Percentiles rank a stretch among this genome's conserved stretches.
phyloP scores from a whole-genome alignment of 129 eudicot genomes.

The Flaveria robusta region DNA sequence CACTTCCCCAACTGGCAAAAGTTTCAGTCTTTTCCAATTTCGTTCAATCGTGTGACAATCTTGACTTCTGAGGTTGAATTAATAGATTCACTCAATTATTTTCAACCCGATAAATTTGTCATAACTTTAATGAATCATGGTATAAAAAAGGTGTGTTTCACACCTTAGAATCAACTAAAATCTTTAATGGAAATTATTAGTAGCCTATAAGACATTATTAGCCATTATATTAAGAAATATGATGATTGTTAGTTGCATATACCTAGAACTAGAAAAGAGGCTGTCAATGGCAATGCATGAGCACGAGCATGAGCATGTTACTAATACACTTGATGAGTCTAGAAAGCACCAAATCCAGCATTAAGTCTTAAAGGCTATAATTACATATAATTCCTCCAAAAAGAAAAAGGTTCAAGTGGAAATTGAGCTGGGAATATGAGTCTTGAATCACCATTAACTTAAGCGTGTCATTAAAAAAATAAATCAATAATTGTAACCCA shows the following conservation, averaged over 20 bases:
- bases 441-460: slow-evolving; percentile 28
- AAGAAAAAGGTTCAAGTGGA: slow-evolving; percentile 29
- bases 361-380: slow-evolving; percentile 31
- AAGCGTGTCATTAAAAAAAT: slow-evolving; percentile 35
- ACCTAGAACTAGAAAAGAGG: slow-evolving; percentile 22
- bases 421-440: slow-evolving; percentile 24
- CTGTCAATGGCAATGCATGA: slow-evolving; percentile 30
- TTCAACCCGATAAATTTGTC: background rate
- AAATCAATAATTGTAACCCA: slow-evolving; percentile 12
- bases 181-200: background rate
- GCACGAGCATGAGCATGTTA: slow-evolving; percentile 39
- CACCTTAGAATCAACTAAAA: background rate
- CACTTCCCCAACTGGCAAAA: background rate
- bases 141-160: too few relatives aligned
- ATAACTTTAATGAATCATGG: background rate
- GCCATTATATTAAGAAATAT: background rate
- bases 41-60: background rate
- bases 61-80: background rate
- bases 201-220: background rate
- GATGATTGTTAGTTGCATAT: background rate
- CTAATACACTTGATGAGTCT: slow-evolving; percentile 28
- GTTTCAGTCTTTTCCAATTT: background rate
- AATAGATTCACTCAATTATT: background rate
- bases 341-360: slow-evolving; percentile 41
- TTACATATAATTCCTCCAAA: slow-evolving; percentile 27